Base-by-base conservation (phyloP, 495 filamentous ascomycete species). In the Xylaria venustula region DNA sequence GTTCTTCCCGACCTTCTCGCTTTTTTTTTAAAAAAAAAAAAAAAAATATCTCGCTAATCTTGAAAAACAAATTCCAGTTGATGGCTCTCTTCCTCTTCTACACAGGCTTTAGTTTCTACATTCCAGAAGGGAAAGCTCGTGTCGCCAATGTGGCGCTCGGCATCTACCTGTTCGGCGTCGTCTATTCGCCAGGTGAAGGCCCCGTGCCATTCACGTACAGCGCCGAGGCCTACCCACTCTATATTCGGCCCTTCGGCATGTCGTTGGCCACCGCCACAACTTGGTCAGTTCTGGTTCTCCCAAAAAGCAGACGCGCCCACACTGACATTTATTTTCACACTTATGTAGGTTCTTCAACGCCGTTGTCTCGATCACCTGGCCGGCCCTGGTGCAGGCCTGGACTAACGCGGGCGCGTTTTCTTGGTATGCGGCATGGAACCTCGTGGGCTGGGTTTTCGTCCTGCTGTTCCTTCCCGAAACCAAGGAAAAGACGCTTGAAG, bases 181-280 rank as follows among this genome's bases (percentile, higher is more conserved):
- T 90, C 22, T 93, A 95, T 73, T 89, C 86, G 0, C 89, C 90
- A 1, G 91, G 91, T 17, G 87, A 90, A 67, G 89, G 91, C 0
- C 89, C 91, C 0, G 90, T 94, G 0, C 90, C 91, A 0, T 93
- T 92, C 67, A 91, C 89, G 1, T 94, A 95, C 68, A 88, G 85
- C 4, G 90, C 90, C 3, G 90, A 94, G 69, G 90, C 86, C 0
- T 90, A 88, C 68, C 90, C 90, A 1, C 72, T 93, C 1, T 88
- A 90, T 63, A 81, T 90, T n/a, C 85, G 90, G 2, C 80, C 84
- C 0, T 79, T 88, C 32, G 88, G 88, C 7, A 90, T 90, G 87
- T 79, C 79, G 0, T 73, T 85, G 1, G 87, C 86, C 0, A 90
- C 88, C 0, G 85, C 88, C 0, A 90, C 86, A 1, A 87, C 82